A percentile compares a stretch with the other conserved stretches of the same genome.
phyloP scores from a whole-genome alignment of 108 stramenopile species.

The Nitzschia inconspicua region DNA sequence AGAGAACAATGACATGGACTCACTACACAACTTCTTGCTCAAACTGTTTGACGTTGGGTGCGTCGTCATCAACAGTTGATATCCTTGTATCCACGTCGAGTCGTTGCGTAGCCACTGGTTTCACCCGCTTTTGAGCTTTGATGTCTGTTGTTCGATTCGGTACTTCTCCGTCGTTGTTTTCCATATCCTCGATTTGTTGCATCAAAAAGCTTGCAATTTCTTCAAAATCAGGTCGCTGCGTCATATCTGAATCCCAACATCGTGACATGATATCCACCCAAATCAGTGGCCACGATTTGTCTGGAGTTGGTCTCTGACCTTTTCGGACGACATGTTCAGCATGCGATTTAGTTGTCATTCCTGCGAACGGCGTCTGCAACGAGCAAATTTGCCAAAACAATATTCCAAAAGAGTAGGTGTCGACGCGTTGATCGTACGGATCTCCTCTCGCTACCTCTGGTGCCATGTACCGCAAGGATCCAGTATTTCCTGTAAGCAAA shows the following conservation, averaged over 20 bases:
- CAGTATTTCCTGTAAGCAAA: constrained; percentile 79
- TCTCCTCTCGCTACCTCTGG: constrained; percentile 45
- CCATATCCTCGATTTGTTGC: constrained; percentile 55
- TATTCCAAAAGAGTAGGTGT: constrained; percentile 82
- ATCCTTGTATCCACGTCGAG: constrained; percentile 76
- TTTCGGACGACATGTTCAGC: constrained; percentile 62
- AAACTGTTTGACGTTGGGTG: background rate
- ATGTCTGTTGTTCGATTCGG: constrained; percentile 58
- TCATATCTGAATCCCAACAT: constrained; percentile 60
- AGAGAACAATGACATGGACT: background rate
- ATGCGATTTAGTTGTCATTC: constrained; percentile 70
- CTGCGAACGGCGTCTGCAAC: constrained; percentile 71
- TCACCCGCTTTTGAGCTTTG: constrained; percentile 65
- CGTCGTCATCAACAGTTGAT: constrained; percentile 26
- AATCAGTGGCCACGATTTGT: constrained; percentile 72
- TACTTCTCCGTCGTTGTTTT: constrained; percentile 42
- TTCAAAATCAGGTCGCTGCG: constrained; percentile 64
- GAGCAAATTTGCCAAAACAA: constrained; percentile 86
- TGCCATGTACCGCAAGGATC: constrained; percentile 64
- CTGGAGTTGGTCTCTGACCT: constrained; percentile 68
- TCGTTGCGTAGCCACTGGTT: constrained; percentile 29
- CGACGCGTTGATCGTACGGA: constrained; percentile 73
- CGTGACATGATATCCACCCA: constrained; percentile 71
- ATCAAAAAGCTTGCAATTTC: constrained; percentile 52
- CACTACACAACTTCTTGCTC: constrained; percentile 11